Conservation (phyloP, 306 rosid genomes). For the Neltuma alba region DNA sequence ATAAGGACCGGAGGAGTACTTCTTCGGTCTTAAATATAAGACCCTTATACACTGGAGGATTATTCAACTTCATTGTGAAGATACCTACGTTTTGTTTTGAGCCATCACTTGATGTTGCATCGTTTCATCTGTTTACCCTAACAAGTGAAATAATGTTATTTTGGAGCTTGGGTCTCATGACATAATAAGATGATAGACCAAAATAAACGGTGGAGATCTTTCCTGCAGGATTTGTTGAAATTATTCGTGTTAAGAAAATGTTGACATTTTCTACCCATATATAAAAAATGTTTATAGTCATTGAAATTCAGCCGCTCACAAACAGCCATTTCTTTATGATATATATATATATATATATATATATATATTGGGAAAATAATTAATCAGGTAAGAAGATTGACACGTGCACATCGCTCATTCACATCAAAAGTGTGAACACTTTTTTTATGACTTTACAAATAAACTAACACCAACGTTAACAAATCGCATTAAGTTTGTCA, state of each 20-base stretch:
- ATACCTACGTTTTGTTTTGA: neutral
- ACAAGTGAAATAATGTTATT: neutral
- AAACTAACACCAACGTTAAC: neutral
- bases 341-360: too few species aligned
- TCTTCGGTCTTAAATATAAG: too few species aligned
- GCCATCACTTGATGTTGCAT: neutral
- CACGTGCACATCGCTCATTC: neutral
- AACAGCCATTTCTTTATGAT: neutral
- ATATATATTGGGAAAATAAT: too few species aligned
- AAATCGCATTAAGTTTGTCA: too few species aligned
- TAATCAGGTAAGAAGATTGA: neutral
- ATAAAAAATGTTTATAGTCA: neutral
- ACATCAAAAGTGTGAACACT: neutral
- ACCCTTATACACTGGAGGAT: too few species aligned
- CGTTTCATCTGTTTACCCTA: neutral
- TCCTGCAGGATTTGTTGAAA: neutral
- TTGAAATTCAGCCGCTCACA: neutral
- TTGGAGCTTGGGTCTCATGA: neutral
- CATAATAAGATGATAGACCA: neutral
- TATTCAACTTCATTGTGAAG: neutral
- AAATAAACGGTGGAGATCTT: neutral
- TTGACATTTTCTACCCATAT: neutral
- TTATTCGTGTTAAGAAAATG: neutral
- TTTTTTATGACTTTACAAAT: neutral
- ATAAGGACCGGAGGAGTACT: too few species aligned